Percentiles rank a stretch among this genome's conserved stretches.
Evolutionary conservation across 2,329 filamentous ascomycete species (phyloP).

Genomic region (Aspergillus sp.): DNA sequence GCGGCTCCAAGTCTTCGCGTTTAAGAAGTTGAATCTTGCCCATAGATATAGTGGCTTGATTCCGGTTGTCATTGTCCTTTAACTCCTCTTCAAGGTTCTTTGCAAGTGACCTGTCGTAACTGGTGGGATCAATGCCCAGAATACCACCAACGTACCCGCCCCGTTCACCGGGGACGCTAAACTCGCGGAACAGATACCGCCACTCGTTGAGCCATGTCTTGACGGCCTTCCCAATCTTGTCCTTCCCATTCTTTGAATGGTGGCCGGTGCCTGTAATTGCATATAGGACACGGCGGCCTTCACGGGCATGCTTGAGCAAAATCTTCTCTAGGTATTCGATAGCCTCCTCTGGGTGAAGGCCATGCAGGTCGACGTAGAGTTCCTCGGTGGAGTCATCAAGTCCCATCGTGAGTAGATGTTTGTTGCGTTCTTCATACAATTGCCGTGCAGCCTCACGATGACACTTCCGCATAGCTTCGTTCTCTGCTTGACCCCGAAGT

Average conservation of each 20-base stretch:
- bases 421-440: conserved; percentile 90
- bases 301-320: conserved; percentile 70
- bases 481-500: conserved; percentile 90
- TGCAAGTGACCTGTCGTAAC: conserved; percentile 43
- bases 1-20: conserved; percentile 35
- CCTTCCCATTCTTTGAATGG: conserved; percentile 97
- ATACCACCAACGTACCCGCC: conserved; percentile 65
- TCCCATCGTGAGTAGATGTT: conserved; percentile 46
- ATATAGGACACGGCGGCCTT: conserved; percentile 68
- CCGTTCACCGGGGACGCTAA: conserved; percentile 90
- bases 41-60: conserved; percentile 26
- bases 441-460: conserved; percentile 88
- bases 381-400: conserved; percentile 52
- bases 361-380: conserved; percentile 91
- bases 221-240: conserved; percentile 94
- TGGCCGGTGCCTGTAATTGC: conserved; percentile 95
- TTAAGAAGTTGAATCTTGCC: conserved; percentile 42
- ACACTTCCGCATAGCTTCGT: conserved; percentile 93
- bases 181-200: conserved; percentile 93
- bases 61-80: conserved; percentile 18
- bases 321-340: conserved; percentile 88
- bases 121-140: conserved; percentile 57
- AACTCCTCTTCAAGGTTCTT: conserved; percentile 18
- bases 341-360: conserved; percentile 96
- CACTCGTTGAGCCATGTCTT: conserved; percentile 88